phyloP scores from a whole-genome alignment of 345 rosid species.

The Pelargonium nanum region DNA sequence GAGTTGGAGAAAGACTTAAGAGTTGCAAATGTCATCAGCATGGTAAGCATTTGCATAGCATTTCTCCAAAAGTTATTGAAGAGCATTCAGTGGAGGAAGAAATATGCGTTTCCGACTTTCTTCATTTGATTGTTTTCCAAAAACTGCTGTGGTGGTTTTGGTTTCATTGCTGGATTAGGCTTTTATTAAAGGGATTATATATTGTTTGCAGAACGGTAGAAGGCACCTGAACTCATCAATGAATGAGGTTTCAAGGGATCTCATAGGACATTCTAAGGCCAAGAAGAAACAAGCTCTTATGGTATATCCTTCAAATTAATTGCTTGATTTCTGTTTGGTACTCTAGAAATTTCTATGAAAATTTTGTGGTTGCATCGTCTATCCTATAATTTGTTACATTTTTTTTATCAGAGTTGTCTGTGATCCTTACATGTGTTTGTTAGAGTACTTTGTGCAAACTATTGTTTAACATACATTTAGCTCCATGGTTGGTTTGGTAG shows the following conservation, averaged over 20 bases:
- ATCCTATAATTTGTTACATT: neutral
- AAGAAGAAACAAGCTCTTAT: constrained; percentile 87
- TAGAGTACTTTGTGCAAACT: too few relatives aligned
- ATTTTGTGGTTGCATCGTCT: neutral
- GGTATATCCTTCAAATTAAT: constrained; percentile 27
- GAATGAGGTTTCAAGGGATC: constrained; percentile 98
- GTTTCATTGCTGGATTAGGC: constrained; percentile 6
- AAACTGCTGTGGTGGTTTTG: neutral
- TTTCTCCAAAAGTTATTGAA: neutral
- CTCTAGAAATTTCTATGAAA: neutral
- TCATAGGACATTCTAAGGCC: constrained; percentile 76
- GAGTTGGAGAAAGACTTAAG: constrained; percentile 95
- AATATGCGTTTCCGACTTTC: neutral
- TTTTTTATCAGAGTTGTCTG: neutral
- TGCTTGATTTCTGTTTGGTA: neutral
- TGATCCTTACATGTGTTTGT: neutral
- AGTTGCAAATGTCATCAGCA: constrained; percentile 91
- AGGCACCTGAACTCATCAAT: constrained; percentile 82
- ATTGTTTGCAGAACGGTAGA: constrained; percentile 72
- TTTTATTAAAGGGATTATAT: constrained; percentile 10
- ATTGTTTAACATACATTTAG: neutral
- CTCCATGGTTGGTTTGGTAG: neutral
- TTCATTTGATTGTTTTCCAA: neutral
- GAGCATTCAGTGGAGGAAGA: neutral
- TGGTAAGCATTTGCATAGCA: constrained; percentile 37